A percentile compares a stretch with the other conserved stretches of the same genome.
These are phyloP conservation scores for Massariosphaeria phaeospora DNA, from an alignment of 495 filamentous ascomycete species.

Conservation along the genomic window DNA sequence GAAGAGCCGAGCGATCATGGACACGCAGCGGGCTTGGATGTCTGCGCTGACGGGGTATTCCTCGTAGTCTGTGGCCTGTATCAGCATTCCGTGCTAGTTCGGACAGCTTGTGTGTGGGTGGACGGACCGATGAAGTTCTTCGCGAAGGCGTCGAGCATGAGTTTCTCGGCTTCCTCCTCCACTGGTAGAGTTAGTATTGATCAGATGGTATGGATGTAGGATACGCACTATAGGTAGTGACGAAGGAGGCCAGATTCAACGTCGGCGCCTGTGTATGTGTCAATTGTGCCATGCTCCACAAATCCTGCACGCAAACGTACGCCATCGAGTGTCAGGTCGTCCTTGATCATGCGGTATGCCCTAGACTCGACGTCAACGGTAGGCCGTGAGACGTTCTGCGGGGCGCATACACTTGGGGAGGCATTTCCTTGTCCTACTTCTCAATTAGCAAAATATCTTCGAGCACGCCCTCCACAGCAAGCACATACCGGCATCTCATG, in stretches of 20 bases:
- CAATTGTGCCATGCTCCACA: conserved; percentile 71
- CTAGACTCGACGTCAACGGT: conserved; percentile 2
- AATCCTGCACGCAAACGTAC: conserved; percentile 46
- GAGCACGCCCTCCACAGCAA: too few relatives aligned
- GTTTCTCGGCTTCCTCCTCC: conserved; percentile 86
- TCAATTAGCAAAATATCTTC: background rate
- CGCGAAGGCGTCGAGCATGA: conserved; percentile 77
- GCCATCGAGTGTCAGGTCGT: conserved; percentile 81
- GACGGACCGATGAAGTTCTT: conserved; percentile 70
- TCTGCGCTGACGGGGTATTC: conserved; percentile 85
- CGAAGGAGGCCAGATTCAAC: conserved; percentile 65
- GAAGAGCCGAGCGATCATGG: conserved; percentile 89
- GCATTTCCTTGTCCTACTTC: conserved; percentile 50
- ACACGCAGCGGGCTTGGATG: conserved; percentile 87
- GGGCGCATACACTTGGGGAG: conserved; percentile 23
- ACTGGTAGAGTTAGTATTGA: conserved; percentile 34
- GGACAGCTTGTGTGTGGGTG: too few relatives aligned
- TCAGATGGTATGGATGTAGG: too few relatives aligned
- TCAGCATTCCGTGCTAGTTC: too few relatives aligned
- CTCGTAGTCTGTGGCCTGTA: conserved; percentile 70
- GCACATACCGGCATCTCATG: conserved; percentile 72
- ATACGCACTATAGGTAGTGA: conserved; percentile 74
- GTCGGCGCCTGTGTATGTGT: conserved; percentile 34
- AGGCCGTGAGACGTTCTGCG: background rate
- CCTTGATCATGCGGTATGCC: conserved; percentile 94